Evolutionary conservation across 2,329 filamentous ascomycete species (phyloP).

Genomic region (Fulvia fulva): DNA sequence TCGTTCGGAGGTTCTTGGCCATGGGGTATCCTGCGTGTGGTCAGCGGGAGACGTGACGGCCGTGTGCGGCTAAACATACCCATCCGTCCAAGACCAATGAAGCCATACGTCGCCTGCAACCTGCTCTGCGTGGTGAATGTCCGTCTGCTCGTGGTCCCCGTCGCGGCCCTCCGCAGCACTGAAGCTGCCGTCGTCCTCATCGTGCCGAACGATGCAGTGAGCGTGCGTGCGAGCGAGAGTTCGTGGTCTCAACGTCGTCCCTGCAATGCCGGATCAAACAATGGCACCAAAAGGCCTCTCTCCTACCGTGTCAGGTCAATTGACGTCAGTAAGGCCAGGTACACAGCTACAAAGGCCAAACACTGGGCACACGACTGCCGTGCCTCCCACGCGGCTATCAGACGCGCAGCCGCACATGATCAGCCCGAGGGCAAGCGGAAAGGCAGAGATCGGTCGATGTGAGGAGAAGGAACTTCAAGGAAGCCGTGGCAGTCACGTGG

Average conservation of each 20-base stretch:
- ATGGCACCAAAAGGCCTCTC: background rate
- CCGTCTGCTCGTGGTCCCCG: conserved; percentile 27
- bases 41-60: conserved; percentile 10
- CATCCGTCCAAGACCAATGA: conserved; percentile 50
- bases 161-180: background rate
- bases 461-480: no score
- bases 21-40: conserved; percentile 62
- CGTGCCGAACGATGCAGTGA: background rate
- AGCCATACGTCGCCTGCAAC: conserved; percentile 46
- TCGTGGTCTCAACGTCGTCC: background rate
- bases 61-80: conserved; percentile 36
- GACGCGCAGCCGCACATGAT: background rate
- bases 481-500: no score
- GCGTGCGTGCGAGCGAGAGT: background rate
- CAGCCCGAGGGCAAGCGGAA: background rate
- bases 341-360: background rate
- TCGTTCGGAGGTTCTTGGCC: conserved; percentile 66
- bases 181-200: conserved; percentile 1
- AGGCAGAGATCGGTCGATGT: background rate
- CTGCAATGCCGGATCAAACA: background rate
- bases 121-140: conserved; percentile 43
- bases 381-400: background rate
- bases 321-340: background rate
- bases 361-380: background rate
- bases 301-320: background rate